Evolutionary conservation across 1,139 yeast species (phyloP), one percentile per base, ranked within the genome.

Genomic region (Scheffersomyces titani): DNA sequence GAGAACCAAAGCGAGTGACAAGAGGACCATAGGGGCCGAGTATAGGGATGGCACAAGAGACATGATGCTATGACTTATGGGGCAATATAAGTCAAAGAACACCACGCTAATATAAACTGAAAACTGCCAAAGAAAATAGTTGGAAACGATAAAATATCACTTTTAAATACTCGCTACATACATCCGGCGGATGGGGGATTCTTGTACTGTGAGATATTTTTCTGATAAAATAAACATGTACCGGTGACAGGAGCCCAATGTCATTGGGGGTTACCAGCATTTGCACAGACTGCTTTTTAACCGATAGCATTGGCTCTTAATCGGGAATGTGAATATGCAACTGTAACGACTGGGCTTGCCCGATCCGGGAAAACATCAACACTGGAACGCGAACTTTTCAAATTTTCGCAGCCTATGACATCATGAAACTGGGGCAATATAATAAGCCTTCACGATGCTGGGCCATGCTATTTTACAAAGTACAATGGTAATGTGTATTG

Each of bases 381-480:
- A 24, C 36, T 5, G 22, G 13, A 51, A 19, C 4, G 20, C 18
- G 18, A 44, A 44, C 5, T 7, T 30, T 30, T 48, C 46, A 22
- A 51, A 49, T 44, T 19, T 44, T 22, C 47, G 49, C 19, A 44
- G 24, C 20, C 52, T 46, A 13, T 46, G n/a, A 11, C 49, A 7
- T 19, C 52, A 51, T n/a, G 21, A 16, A 18, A 20, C 40, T 9
- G 19, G 18, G 24, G 49, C 40, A 24, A 50, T 54, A 51, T 59
- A 18, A 50, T 36, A 20, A 61, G 53, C 52, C 47, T 52, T 46
- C 55, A 22, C 50, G 52, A 30, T 24, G 16, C 40, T 30, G 16
- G 6, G 2, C 30, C 30, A 24, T 24, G 30, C 30, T 24, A 11
- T 3, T n/a, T n/a, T 24, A 11, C 16, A 30, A 2, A 11, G 40